phyloP scores from a whole-genome alignment of 495 filamentous ascomycete species.

The Clohesyomyces aquaticus region DNA sequence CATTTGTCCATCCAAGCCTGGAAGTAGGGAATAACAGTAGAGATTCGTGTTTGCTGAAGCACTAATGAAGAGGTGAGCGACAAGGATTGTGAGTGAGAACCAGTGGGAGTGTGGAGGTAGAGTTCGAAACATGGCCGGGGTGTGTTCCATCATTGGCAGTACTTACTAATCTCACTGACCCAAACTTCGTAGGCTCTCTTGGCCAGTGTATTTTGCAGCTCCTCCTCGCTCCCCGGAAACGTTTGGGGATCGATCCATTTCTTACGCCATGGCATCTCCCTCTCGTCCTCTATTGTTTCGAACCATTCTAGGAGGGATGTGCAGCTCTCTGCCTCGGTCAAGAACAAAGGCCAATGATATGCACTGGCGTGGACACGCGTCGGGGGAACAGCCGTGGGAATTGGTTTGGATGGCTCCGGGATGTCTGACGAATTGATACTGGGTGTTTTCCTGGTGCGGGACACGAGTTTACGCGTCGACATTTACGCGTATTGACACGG shows the following conservation, averaged over 20 bases:
- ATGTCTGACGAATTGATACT: too few relatives aligned
- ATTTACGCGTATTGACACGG: too few relatives aligned
- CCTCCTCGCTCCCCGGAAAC: conserved; percentile 8
- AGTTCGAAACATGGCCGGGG: too few relatives aligned
- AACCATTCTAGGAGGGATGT: conserved; percentile 26
- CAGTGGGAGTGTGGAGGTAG: too few relatives aligned
- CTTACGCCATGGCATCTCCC: conserved; percentile 35
- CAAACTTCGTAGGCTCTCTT: conserved; percentile 34
- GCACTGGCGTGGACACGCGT: conserved; percentile 12
- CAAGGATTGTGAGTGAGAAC: background rate
- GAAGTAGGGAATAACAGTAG: conserved; percentile 35
- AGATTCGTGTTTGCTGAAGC: conserved; percentile 36
- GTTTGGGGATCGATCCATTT: conserved; percentile 22
- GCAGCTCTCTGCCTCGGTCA: background rate
- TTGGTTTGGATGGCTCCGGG: conserved; percentile 3
- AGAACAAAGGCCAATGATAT: conserved; percentile 31
- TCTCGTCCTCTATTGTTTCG: conserved; percentile 22
- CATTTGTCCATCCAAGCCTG: conserved; percentile 32
- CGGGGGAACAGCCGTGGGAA: conserved; percentile 16
- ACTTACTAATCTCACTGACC: conserved; percentile 34
- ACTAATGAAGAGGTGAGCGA: conserved; percentile 13
- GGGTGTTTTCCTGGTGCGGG: background rate
- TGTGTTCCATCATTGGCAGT: too few relatives aligned
- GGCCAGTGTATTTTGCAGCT: background rate
- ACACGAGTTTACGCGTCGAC: too few relatives aligned